Evolutionary conservation across 331 rosid species (phyloP).

Genomic region (Cydonia oblonga): DNA sequence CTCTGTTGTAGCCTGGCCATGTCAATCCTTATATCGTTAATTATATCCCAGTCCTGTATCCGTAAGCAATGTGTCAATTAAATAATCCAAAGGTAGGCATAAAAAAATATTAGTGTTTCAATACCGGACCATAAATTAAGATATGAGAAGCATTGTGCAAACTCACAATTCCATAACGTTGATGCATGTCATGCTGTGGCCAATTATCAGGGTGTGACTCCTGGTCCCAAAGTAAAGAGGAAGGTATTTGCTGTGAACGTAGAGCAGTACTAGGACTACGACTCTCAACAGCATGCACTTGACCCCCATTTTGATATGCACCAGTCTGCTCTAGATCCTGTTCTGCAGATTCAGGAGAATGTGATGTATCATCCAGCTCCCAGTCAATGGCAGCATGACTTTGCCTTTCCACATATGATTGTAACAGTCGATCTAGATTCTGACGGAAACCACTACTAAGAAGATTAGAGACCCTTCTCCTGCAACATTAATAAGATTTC

Average conservation of each 20-base stretch:
- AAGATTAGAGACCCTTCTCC: conserved; percentile 98
- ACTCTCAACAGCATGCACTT: conserved; percentile 31
- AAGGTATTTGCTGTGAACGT: conserved; percentile 48
- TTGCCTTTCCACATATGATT: conserved; percentile 88
- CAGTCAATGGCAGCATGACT: conserved; percentile 54
- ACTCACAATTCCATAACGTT: conserved; percentile 63
- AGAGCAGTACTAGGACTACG: conserved; percentile 31
- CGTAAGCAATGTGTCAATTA: conserved; percentile 5
- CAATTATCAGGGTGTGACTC: conserved; percentile 54
- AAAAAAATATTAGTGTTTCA: not conserved
- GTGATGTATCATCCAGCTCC: conserved; percentile 59
- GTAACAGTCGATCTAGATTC: conserved; percentile 82
- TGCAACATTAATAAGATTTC: conserved; percentile 25
- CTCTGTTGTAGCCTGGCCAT: conserved; percentile 94
- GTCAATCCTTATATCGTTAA: conserved; percentile 89
- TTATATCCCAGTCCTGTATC: conserved; percentile 80
- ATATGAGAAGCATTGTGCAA: conserved; percentile 3
- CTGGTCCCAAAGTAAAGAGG: conserved; percentile 62
- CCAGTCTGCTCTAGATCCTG: conserved; percentile 44
- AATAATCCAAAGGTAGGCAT: not conserved
- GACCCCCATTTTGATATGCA: conserved; percentile 35
- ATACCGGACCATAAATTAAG: not conserved
- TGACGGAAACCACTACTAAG: conserved; percentile 90
- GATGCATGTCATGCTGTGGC: conserved; percentile 60
- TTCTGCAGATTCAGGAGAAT: conserved; percentile 44